These are phyloP conservation scores for Kingdonia uniflora DNA, from an alignment of 164 flowering plant genomes.

Conservation along the genomic window DNA sequence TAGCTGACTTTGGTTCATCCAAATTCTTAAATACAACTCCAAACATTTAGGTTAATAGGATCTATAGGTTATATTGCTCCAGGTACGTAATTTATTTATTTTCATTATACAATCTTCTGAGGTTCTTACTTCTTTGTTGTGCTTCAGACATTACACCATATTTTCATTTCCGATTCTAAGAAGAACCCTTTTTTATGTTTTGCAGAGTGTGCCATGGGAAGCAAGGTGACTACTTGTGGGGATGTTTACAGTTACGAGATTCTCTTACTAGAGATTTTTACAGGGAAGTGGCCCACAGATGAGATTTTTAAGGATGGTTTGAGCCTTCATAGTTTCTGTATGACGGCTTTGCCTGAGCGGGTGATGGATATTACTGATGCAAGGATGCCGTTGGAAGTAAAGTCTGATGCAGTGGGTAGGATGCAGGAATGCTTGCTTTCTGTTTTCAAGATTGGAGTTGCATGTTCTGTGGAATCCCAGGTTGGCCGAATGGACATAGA, in stretches of 20 bases:
- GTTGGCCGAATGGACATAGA: neutral
- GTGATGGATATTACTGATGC: constrained; percentile 24
- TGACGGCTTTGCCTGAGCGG: constrained; percentile 16
- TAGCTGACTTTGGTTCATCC: constrained; percentile 1
- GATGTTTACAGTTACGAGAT: constrained; percentile 26
- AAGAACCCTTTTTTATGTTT: neutral
- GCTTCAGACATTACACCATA: constrained; percentile 14
- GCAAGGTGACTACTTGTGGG: constrained; percentile 9
- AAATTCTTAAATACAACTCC: neutral
- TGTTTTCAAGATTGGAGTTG: constrained; percentile 2
- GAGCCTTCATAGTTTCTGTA: constrained; percentile 14
- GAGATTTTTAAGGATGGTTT: constrained; percentile 20
- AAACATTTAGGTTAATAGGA: constrained; percentile 2
- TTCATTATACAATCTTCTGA: neutral
- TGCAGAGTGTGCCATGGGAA: constrained; percentile 24
- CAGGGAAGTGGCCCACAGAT: constrained; percentile 22
- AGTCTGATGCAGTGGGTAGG: neutral
- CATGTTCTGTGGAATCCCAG: constrained; percentile 5
- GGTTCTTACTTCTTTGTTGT: neutral
- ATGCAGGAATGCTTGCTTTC: neutral
- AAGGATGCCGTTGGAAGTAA: neutral
- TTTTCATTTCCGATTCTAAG: too few species aligned
- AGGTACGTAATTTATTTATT: constrained; percentile 6
- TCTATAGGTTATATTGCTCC: constrained; percentile 21
- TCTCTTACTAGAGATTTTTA: constrained; percentile 22